phyloP scores from a whole-genome alignment of 495 filamentous ascomycete genomes.

The Aspergillus saccharolyticus region DNA sequence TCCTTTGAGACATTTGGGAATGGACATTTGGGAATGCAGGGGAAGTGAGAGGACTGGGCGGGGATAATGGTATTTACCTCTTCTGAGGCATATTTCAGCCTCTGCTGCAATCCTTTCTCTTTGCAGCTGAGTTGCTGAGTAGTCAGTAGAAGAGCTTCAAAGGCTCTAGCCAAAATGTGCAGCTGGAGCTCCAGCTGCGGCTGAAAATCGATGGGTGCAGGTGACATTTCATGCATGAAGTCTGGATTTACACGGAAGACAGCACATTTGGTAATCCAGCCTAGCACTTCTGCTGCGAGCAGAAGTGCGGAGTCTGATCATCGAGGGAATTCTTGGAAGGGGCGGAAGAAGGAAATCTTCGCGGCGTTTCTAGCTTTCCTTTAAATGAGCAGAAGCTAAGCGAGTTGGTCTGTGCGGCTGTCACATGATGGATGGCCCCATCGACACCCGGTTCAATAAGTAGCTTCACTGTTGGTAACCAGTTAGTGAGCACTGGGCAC shows the following conservation, averaged over 20 bases:
- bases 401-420: conserved; percentile 35
- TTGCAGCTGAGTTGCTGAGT: conserved; percentile 40
- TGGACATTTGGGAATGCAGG: conserved; percentile 6
- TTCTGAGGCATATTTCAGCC: conserved; percentile 38
- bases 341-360: conserved; percentile 13
- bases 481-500: too few relatives aligned
- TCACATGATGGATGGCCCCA: conserved; percentile 27
- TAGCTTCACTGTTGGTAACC: too few relatives aligned
- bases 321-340: conserved; percentile 15
- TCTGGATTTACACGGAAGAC: conserved; percentile 22
- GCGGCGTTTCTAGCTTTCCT: conserved; percentile 6
- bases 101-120: conserved; percentile 39
- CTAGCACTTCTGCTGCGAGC: conserved; percentile 25
- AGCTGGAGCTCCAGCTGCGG: conserved; percentile 38
- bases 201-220: conserved; percentile 29
- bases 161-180: conserved; percentile 39
- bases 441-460: too few relatives aligned
- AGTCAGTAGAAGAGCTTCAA: conserved; percentile 48
- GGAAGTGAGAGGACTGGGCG: conserved; percentile 7
- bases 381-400: conserved; percentile 26
- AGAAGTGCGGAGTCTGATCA: conserved; percentile 21
- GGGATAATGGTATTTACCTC: conserved; percentile 38
- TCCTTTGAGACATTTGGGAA: conserved; percentile 44
- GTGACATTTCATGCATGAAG: conserved; percentile 32
- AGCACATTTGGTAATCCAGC: conserved; percentile 17